Evolutionary conservation across 257 asterid genomes (phyloP).

Genomic region (Ehretia macrophylla): DNA sequence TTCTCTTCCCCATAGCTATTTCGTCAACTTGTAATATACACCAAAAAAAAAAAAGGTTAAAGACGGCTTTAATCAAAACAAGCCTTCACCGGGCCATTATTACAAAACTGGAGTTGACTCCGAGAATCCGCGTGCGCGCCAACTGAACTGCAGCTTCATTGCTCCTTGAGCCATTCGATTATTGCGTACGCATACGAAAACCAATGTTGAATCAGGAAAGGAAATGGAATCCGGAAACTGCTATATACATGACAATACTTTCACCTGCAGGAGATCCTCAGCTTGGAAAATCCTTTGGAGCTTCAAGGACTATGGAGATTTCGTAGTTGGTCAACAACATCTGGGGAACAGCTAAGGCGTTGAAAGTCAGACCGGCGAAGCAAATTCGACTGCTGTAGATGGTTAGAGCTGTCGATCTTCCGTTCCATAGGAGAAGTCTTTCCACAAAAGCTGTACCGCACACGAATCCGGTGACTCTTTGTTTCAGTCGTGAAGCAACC

Average conservation of each 20-base stretch:
- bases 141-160: neutral
- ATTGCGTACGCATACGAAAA: neutral
- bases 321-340: conserved; percentile 63
- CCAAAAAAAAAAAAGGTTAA: neutral
- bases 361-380: conserved; percentile 71
- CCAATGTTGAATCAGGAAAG: neutral
- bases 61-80: neutral
- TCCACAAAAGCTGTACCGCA: conserved; percentile 68
- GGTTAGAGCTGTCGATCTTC: conserved; percentile 22
- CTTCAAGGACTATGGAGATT: conserved; percentile 61
- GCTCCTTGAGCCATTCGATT: neutral
- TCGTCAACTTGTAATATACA: conserved; percentile 4
- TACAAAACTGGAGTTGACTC: neutral
- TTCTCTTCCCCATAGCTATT: conserved; percentile 11
- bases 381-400: conserved; percentile 40
- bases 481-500: conserved; percentile 64
- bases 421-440: conserved; percentile 48
- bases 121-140: neutral
- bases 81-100: neutral
- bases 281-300: neutral
- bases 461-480: conserved; percentile 67
- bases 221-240: too few relatives aligned
- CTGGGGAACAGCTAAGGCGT: conserved; percentile 46
- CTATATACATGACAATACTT: neutral
- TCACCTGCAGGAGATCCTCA: neutral